Evolutionary conservation across 768 basidiomycete genomes (phyloP).

Genomic region (Trametopsis cervina): DNA sequence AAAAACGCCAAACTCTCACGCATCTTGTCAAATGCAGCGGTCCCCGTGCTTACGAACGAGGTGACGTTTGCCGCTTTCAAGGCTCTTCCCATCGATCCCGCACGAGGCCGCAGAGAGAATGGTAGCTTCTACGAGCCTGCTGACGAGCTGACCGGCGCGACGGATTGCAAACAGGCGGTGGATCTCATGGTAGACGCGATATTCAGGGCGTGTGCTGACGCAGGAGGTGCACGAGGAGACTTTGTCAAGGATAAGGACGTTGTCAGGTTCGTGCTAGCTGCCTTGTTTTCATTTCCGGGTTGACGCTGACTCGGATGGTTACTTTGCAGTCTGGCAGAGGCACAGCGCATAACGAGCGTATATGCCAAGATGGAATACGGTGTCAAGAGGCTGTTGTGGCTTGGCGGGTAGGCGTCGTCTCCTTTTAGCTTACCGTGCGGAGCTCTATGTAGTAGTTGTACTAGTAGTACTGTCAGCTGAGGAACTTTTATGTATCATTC

Average conservation of each 20-base stretch:
- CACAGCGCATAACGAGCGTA: constrained; percentile 76
- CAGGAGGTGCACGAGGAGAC: constrained; percentile 38
- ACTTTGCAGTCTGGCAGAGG: constrained; percentile 62
- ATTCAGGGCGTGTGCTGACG: constrained; percentile 55
- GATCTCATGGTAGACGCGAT: constrained; percentile 71
- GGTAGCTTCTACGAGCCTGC: constrained; percentile 50
- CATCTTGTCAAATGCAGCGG: constrained; percentile 32
- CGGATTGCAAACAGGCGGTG: constrained; percentile 71
- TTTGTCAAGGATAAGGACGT: constrained; percentile 67
- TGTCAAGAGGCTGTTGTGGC: constrained; percentile 84
- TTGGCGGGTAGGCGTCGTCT: constrained; percentile 51
- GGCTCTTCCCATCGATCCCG: constrained; percentile 65
- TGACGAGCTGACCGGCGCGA: constrained; percentile 54
- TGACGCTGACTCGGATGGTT: constrained; percentile 10
- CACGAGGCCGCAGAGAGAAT: constrained; percentile 38
- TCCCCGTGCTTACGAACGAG: constrained; percentile 26
- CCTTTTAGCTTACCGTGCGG: neutral
- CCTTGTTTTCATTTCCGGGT: constrained; percentile 7
- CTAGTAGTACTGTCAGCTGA: neutral
- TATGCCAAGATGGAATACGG: constrained; percentile 94
- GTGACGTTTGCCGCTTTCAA: constrained; percentile 71
- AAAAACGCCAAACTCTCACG: constrained; percentile 18
- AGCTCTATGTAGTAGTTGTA: neutral
- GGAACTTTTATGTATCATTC: too few relatives aligned
- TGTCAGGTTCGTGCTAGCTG: constrained; percentile 63